Base-by-base conservation (phyloP, 225 moss, liverwort and hornwort genomes). In the Climacium dendroides region DNA sequence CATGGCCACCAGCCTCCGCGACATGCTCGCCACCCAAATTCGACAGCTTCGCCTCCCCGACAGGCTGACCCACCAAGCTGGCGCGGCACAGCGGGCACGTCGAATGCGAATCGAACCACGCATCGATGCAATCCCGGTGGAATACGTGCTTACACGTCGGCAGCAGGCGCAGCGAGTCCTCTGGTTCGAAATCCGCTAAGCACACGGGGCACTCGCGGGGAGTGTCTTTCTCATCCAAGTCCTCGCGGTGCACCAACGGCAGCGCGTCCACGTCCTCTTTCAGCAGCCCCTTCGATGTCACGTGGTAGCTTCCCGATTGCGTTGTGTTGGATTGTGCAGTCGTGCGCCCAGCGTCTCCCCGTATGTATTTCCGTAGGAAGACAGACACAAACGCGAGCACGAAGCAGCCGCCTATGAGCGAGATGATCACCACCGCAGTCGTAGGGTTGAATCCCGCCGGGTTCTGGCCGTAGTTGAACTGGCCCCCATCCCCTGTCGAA, bases 1-100 rank as follows among this genome's bases (percentile, higher is more conserved):
- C 48, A 30, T 59, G 71, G 47, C 55, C 47, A 59, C 17, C 60
- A 47, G 47, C 47, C 47, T 34, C 73, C 18, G 7, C 34, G 17
- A 35, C 70, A 57, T 72, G 78, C 37, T 83, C 84, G 26, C 74
- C 61, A 15, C 23, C 58, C 19, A 45, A 59, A 35, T 58, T 43
- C 17, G 73, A 58, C 23, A 47, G 47, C 34, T 63, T 50, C 23
- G 5, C 41, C 47, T 74, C 85, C n/a, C 55, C 79, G 35, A 9
- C 72, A 41, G 53, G 43, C n/a, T 87, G 62, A 4, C 63, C 81
- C 59, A 91, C 43, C 37, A 98, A 71, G 85, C 94, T 98, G 11
- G 91, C 90, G 77, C 98, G 96, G 66, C 98, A 98, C 32, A 98
- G 93, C 13, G 98, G 98, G 78, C 98, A 98, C 11, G 96, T 98